Conservation (phyloP, 139 green algal species). For the Chlorella sorokiniana region DNA sequence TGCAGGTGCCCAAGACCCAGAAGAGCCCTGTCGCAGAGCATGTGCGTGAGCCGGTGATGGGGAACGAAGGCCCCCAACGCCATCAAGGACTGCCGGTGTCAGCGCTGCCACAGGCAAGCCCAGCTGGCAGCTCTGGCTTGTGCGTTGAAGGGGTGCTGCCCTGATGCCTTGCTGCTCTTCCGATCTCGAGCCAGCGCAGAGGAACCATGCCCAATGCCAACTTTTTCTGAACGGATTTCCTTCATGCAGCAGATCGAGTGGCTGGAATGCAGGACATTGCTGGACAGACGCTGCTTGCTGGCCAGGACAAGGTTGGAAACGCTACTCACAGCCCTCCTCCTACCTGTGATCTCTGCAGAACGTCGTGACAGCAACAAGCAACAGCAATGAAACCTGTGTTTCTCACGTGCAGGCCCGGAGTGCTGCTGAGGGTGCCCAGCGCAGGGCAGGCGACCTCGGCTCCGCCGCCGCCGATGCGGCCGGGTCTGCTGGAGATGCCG, state of each 20-base stretch:
- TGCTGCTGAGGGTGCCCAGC: not conserved
- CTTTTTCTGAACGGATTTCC: not conserved
- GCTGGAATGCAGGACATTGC: conserved; percentile 19
- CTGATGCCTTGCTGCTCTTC: not conserved
- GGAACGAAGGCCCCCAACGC: not conserved
- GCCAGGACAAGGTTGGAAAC: not conserved
- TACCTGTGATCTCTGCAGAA: no score
- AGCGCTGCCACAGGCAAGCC: not conserved
- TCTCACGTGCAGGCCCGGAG: not conserved
- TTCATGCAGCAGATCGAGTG: conserved; percentile 9
- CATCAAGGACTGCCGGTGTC: not conserved
- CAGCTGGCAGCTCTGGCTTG: no score
- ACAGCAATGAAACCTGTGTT: no score
- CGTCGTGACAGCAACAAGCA: no score
- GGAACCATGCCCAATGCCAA: not conserved
- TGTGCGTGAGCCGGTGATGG: not conserved
- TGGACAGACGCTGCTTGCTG: not conserved
- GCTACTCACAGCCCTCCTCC: no score
- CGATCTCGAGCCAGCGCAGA: no score
- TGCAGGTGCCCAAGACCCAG: not conserved
- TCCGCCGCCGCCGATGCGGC: not conserved
- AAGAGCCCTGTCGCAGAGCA: conserved; percentile 6
- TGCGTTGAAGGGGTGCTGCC: no score
- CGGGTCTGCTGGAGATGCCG: not conserved
- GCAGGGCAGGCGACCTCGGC: not conserved